Evolutionary conservation across 2,329 filamentous ascomycete genomes (phyloP).

Genomic region (Alternaria angustiovoidea): DNA sequence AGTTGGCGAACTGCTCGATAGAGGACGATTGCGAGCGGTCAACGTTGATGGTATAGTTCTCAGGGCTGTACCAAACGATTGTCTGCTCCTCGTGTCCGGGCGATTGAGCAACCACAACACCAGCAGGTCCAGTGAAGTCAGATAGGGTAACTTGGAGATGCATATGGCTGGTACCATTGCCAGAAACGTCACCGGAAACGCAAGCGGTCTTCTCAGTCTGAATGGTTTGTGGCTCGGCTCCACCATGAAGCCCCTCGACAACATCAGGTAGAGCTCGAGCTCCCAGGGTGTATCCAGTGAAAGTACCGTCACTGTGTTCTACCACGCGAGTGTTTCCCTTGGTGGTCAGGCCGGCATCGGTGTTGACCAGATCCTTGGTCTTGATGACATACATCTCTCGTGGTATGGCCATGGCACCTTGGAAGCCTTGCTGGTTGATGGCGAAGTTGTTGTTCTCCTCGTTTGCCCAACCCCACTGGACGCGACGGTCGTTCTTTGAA

Average conservation of each 20-base stretch:
- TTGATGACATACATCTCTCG: slow-evolving; percentile 59
- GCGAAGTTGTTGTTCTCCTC: slow-evolving; percentile 56
- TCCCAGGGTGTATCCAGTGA: slow-evolving; percentile 56
- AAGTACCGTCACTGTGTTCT: slow-evolving; percentile 49
- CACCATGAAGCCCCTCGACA: slow-evolving; percentile 49
- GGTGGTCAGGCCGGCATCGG: slow-evolving; percentile 42
- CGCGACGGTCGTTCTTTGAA: slow-evolving; percentile 58
- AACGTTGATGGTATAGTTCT: slow-evolving; percentile 57
- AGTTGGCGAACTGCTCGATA: slow-evolving; percentile 54
- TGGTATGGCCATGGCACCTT: slow-evolving; percentile 55
- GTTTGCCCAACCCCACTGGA: slow-evolving; percentile 58
- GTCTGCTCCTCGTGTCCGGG: slow-evolving; percentile 56
- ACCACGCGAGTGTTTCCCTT: slow-evolving; percentile 49
- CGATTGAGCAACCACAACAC: slow-evolving; percentile 55
- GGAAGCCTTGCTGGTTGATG: slow-evolving; percentile 54
- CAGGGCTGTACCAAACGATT: slow-evolving; percentile 55
- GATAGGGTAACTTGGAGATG: slow-evolving; percentile 53
- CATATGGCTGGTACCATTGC: slow-evolving; percentile 49
- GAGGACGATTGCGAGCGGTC: slow-evolving; percentile 54
- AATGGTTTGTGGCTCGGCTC: slow-evolving; percentile 33
- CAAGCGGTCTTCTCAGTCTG: slow-evolving; percentile 24
- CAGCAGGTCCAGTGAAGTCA: slow-evolving; percentile 51
- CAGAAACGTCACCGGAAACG: slow-evolving; percentile 33
- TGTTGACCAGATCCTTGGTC: slow-evolving; percentile 49
- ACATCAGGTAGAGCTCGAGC: slow-evolving; percentile 56